A percentile compares a stretch with the other conserved stretches of the same genome.
Conservation (phyloP, 2,329 filamentous ascomycete genomes). For the Westerdykella sp. region DNA sequence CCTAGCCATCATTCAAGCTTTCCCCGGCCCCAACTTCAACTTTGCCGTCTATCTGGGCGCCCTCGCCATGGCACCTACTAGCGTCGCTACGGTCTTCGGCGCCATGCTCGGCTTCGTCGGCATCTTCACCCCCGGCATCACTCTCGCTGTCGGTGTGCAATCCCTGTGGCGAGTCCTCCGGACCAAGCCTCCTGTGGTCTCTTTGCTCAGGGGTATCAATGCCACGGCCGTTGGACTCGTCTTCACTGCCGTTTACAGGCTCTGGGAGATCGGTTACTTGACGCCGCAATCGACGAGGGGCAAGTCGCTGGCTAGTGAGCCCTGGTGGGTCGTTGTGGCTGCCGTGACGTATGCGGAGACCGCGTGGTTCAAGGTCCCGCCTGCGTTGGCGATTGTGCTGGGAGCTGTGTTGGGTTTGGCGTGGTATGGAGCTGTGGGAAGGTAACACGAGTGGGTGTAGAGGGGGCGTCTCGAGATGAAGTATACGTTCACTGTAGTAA, state of each 20-base stretch:
- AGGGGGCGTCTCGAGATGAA: too few relatives aligned
- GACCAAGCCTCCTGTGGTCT: slow-evolving; percentile 29
- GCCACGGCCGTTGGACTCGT: slow-evolving; percentile 41
- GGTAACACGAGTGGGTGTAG: not conserved
- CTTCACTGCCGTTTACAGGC: slow-evolving; percentile 41
- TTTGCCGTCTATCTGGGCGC: slow-evolving; percentile 43
- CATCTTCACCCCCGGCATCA: slow-evolving; percentile 39
- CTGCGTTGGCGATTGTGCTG: slow-evolving; percentile 36
- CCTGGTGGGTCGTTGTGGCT: slow-evolving; percentile 44
- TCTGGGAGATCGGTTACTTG: slow-evolving; percentile 42
- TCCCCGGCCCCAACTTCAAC: slow-evolving; percentile 59
- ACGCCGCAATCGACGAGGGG: slow-evolving; percentile 32
- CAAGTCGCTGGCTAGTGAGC: slow-evolving; percentile 34
- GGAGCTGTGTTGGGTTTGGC: slow-evolving; percentile 36
- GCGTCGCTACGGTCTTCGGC: slow-evolving; percentile 26
- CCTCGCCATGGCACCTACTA: slow-evolving; percentile 28
- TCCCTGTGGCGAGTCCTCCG: slow-evolving; percentile 36
- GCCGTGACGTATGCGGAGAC: slow-evolving; percentile 38
- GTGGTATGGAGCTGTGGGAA: slow-evolving; percentile 37
- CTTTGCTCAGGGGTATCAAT: slow-evolving; percentile 37
- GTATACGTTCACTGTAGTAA: too few relatives aligned
- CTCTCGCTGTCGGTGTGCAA: slow-evolving; percentile 34
- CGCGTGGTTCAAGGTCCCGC: slow-evolving; percentile 37
- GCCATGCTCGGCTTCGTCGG: slow-evolving; percentile 36
- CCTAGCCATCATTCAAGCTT: slow-evolving; percentile 63